A percentile compares a stretch with the other conserved stretches of the same genome.
phyloP scores from a whole-genome alignment of 352 stramenopile species.

The Phytophthora pini region DNA sequence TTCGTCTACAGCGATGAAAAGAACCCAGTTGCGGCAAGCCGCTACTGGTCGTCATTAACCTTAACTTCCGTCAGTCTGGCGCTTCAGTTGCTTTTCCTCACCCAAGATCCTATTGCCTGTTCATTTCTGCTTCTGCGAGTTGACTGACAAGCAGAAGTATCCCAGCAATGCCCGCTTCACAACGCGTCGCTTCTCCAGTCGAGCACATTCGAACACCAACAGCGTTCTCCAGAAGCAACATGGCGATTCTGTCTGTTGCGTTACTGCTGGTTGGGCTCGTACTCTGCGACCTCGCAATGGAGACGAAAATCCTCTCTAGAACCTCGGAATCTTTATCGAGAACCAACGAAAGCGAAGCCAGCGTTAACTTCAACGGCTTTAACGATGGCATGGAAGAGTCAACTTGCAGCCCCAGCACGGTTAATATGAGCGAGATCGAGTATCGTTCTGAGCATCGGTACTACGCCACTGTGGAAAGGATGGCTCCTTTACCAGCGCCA shows the following conservation, averaged over 20 bases:
- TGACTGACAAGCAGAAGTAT: neutral
- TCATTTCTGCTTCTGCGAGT: conserved; percentile 2
- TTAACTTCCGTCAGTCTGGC: neutral
- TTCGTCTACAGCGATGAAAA: conserved; percentile 10
- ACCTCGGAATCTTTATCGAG: neutral
- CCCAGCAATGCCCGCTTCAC: neutral
- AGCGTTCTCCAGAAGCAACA: neutral
- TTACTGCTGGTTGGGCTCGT: conserved; percentile 3
- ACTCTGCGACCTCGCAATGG: conserved; percentile 6
- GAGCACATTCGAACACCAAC: neutral
- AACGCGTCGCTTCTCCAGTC: neutral
- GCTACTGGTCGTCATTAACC: neutral
- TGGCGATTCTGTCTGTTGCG: neutral
- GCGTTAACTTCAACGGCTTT: neutral
- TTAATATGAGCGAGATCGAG: conserved; percentile 20
- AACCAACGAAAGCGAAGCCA: neutral
- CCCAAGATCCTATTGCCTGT: neutral
- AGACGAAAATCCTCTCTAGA: conserved; percentile 7
- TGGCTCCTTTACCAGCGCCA: conserved; percentile 10
- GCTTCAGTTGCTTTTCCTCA: neutral
- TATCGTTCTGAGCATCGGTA: conserved; percentile 27
- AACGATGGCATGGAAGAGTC: neutral
- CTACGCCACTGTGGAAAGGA: conserved; percentile 16
- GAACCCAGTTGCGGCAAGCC: conserved; percentile 1
- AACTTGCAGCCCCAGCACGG: conserved; percentile 9